Evolutionary conservation across 176 grass and related monocot genomes (phyloP), one percentile per base, ranked within the genome.

Genomic region (Stipa capillata): DNA sequence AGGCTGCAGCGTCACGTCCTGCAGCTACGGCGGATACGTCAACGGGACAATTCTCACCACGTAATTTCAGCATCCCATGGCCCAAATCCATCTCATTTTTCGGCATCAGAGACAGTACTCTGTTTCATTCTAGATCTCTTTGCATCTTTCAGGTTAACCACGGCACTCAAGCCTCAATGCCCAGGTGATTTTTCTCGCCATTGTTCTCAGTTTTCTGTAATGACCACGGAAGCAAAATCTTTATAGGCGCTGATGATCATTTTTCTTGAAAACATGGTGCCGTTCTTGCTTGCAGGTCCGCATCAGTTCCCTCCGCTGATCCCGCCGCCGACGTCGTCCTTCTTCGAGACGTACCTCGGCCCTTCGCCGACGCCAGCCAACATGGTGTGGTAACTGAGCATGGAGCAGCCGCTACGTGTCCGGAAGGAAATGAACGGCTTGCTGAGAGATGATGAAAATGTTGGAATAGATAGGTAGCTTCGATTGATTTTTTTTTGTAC

Each of bases 1-100:
- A 48, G 94, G 94, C 48, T 97, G 91, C 87, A 90, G 84, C 66
- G 89, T 97, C 42, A 92, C 89, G 8, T 89, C 94, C 3, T 97
- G 94, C 77, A 86, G 61, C 76, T 97, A 97, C 62, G 87, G 87
- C n/a, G 94, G 94, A 24, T 91, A 72, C 74, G 82, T 81, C 31
- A 94, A 94, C 74, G 94, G 94, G 13, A 91, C 89, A 4, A 84
- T 97, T 33, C 60, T 91, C 84, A 90, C 89, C 28, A 32, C 49
- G 94, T 97, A 84, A 71, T n/a, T 35, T 14, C 34, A 58, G 41
- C 60, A 31, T 54, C 2, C 7, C 50, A 71, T 25, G 7, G 34
- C 17, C 60, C 20, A 25, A 31, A 62, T 33, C 16, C 53, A 6
- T 65, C 65, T 24, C 32, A 0, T 50, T 62, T 10, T 20, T 3